Evolutionary conservation across 176 grass and related monocot genomes (phyloP).

Genomic region (Bolboschoenus planiculmis): DNA sequence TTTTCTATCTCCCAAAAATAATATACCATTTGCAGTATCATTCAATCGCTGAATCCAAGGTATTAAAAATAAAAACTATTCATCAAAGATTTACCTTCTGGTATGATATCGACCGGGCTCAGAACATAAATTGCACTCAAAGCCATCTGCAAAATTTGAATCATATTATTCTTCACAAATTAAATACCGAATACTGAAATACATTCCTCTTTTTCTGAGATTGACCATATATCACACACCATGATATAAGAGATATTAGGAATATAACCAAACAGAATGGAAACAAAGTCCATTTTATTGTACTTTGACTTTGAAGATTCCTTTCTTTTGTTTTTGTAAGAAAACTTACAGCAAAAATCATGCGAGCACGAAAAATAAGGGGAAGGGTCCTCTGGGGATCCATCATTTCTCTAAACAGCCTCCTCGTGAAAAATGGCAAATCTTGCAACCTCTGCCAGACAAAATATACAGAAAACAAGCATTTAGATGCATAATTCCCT

Average conservation of each 20-base stretch:
- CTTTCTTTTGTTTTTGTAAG: not conserved
- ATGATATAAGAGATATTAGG: conserved; percentile 15
- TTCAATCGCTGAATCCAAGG: not conserved
- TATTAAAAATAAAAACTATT: not conserved
- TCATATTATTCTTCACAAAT: conserved; percentile 15
- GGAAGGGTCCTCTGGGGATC: conserved; percentile 82
- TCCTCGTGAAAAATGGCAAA: conserved; percentile 74
- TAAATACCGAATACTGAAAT: not conserved
- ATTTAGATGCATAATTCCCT: not conserved
- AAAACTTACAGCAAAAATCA: conserved; percentile 62
- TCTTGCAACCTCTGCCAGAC: conserved; percentile 72
- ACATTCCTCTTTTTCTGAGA: not conserved
- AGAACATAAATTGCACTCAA: conserved; percentile 76
- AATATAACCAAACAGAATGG: conserved; percentile 29
- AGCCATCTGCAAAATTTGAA: conserved; percentile 50
- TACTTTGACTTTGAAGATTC: not conserved
- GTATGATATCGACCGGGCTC: conserved; percentile 82
- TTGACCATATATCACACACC: not conserved
- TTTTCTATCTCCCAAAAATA: not conserved
- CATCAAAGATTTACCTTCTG: conserved; percentile 49
- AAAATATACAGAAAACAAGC: not conserved
- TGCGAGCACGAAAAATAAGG: conserved; percentile 71
- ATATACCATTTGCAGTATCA: not conserved
- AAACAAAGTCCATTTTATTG: conserved; percentile 3
- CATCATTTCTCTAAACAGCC: conserved; percentile 77